Evolutionary conservation across 768 basidiomycete species (phyloP).

Genomic region (Auriscalpium microsporum): DNA sequence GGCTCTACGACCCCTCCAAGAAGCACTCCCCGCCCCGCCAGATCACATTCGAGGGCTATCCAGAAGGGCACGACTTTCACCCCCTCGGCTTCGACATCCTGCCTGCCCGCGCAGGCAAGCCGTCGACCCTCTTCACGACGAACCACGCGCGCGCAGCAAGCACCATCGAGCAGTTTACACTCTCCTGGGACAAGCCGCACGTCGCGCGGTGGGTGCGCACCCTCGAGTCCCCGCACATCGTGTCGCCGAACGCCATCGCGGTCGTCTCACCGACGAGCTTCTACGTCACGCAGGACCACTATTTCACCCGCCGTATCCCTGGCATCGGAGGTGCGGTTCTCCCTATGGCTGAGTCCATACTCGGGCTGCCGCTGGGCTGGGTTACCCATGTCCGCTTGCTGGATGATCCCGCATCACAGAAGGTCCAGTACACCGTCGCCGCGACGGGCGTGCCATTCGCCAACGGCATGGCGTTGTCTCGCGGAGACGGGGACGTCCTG

Average conservation of each 20-base stretch:
- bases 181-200: slow-evolving; percentile 36
- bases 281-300: slow-evolving; percentile 68
- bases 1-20: slow-evolving; percentile 34
- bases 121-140: slow-evolving; percentile 54
- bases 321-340: slow-evolving; percentile 37
- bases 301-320: slow-evolving; percentile 54
- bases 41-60: slow-evolving; percentile 44
- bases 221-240: slow-evolving; percentile 46
- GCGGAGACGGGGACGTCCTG: slow-evolving; percentile 28
- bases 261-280: slow-evolving; percentile 59
- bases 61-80: slow-evolving; percentile 54
- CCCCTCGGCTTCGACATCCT: slow-evolving; percentile 59
- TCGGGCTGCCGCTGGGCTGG: slow-evolving; percentile 52
- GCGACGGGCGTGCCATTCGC: slow-evolving; percentile 51
- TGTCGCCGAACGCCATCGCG: slow-evolving; percentile 61
- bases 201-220: slow-evolving; percentile 51
- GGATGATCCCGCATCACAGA: slow-evolving; percentile 14
- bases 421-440: slow-evolving; percentile 32
- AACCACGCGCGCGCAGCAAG: slow-evolving; percentile 59
- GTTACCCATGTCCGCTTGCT: slow-evolving; percentile 45
- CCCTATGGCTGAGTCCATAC: slow-evolving; percentile 46
- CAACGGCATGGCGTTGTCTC: slow-evolving; percentile 61
- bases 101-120: slow-evolving; percentile 36
- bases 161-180: slow-evolving; percentile 58
- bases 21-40: slow-evolving; percentile 25